Evolutionary conservation across 2,329 filamentous ascomycete species (phyloP), one percentile per base, ranked within the genome.

Genomic region (Sporothrix globosa): DNA sequence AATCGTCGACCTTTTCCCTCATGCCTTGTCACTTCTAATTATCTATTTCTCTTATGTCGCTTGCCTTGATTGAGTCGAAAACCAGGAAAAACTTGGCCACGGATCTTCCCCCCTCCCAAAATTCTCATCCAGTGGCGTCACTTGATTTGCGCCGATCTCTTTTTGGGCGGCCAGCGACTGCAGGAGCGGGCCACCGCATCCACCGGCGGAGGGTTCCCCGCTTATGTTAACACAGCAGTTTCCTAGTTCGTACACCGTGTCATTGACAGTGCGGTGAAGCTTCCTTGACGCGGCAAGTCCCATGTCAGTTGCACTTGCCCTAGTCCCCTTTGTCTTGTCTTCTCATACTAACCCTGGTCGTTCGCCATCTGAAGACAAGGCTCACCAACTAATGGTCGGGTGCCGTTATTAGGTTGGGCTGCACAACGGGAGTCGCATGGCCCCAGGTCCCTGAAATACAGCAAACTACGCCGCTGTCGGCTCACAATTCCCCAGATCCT

Each of bases 61-160:
- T 50, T 27, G 52, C 9, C 61, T 52, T 66, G 46, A 21, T 66
- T 50, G 27, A 53, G 48, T 19, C 17, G n/a, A 67, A 67, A 67
- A 67, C 50, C 65, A 67, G n/a, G 65, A 67, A 56, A 67, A 54
- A 54, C 50, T 56, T 56, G 65, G 50, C 65, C 30, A 50, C 50
- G 50, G 50, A 56, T 54, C 65, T 9, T 54, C 48, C 65, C 50
- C 41, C 48, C 48, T 14, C 48, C n/a, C 24, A 30, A 52, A 39
- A 53, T 34, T 34, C 34, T 2, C 46, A 67, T 17, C 65, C 65
- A 54, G 50, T 67, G 65, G 65, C 65, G 65, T 67, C 50, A 56
- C 48, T 54, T 27, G 34, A 53, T 19, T 21, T 34, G 48, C 46
- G 63, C 46, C 63, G 63, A 67, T 67, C 63, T 21, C 27, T 66